phyloP scores from a whole-genome alignment of 176 grass and related monocot species.

The Luzula sylvatica region DNA sequence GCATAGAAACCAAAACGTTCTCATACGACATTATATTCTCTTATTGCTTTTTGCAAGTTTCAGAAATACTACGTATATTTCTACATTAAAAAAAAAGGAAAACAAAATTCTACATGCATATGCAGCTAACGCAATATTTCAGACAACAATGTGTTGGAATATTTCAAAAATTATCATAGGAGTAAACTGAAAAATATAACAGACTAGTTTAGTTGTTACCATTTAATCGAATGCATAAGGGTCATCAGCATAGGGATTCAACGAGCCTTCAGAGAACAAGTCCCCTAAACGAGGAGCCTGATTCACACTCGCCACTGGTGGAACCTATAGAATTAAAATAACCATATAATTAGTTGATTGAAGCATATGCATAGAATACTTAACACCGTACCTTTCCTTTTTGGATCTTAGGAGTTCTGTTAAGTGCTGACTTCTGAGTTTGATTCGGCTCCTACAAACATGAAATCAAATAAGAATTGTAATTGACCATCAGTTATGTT shows the following conservation, averaged over 20 bases:
- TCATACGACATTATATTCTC: no score
- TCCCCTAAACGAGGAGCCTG: conserved; percentile 59
- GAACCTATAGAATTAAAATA: background rate
- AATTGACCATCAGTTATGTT: conserved; percentile 17
- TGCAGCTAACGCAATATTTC: no score
- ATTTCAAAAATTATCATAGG: no score
- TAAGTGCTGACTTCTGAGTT: conserved; percentile 42
- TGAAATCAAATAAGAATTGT: conserved; percentile 8
- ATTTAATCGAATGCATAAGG: conserved; percentile 92
- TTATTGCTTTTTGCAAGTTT: no score
- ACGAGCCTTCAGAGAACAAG: conserved; percentile 86
- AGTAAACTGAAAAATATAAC: background rate
- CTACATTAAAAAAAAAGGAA: no score
- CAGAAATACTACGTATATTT: no score
- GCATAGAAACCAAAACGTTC: no score
- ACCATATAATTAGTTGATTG: background rate
- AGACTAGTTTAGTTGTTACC: conserved; percentile 31
- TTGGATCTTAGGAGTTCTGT: conserved; percentile 24
- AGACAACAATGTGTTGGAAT: no score
- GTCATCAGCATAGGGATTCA: conserved; percentile 93
- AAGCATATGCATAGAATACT: no score
- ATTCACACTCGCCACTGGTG: conserved; percentile 40
- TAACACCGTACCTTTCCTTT: conserved; percentile 48
- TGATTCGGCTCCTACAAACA: conserved; percentile 41
- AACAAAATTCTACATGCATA: no score